Evolutionary conservation across 2,329 filamentous ascomycete genomes (phyloP), one percentile per base, ranked within the genome.

Genomic region (Fusarium dimerum): DNA sequence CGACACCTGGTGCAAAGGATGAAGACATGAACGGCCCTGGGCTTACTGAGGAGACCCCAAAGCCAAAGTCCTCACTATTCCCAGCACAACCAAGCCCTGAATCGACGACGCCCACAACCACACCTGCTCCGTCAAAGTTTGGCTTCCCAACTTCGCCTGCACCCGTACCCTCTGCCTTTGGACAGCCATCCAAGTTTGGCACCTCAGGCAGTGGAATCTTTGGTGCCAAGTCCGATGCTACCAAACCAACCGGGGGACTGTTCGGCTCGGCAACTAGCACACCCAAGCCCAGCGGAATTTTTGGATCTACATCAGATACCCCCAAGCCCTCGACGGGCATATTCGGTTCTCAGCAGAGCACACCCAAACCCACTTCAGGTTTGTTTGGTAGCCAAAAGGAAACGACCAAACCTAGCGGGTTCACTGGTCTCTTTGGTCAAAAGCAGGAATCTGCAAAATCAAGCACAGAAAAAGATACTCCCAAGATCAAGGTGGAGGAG

Each of bases 101-200:
- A 47, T 73, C 73, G n/a, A 73, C 72, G 2, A 82, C 80, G 2
- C 80, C 81, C 2, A 80, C 75, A 6, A 73, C 76, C 11, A 82
- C 80, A 1, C 80, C 81, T 4, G 78, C 78, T 2, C 71, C 79
- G 3, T 68, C 73, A 10, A 77, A 76, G 54, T 80, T 81, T 54
- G 70, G 70, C 9, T 73, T 75, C 26, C 61, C 68, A 12, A 64
- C 70, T 1, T 68, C 74, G 3, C 59, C 74, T 26, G 60, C 68
- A n/a, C 54, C 70, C 1, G 62, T 61, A 20, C 55, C 64, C 15
- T 68, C 70, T 6, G 40, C 65, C 6, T 79, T 69, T 65, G 73
- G 61, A 51, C 71, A 67, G 63, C 63, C 67, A 15, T 68, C 66
- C 9, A 68, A 65, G 41, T 60, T 63, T 15, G 57, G 59, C 18